Evolutionary conservation across 225 moss, liverwort and hornwort genomes (phyloP).

Genomic region (Pseudisothecium myosuroides): DNA sequence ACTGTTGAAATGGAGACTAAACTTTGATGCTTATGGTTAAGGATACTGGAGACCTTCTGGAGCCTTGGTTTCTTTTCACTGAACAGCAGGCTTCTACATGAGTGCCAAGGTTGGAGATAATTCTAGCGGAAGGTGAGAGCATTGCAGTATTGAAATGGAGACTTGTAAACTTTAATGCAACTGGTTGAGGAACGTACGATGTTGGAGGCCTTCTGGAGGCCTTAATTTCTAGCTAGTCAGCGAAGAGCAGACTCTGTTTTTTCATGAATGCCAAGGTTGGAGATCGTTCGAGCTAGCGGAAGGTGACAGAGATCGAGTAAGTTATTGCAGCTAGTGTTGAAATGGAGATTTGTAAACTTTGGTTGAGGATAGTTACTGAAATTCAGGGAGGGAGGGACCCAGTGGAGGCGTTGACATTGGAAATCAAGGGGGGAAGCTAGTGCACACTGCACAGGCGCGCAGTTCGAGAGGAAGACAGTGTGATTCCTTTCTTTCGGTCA

Average conservation of each 20-base stretch:
- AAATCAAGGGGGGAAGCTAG: background rate
- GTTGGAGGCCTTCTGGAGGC: background rate
- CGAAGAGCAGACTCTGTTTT: background rate
- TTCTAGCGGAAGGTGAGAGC: background rate
- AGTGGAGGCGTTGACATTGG: background rate
- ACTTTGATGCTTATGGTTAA: too few relatives aligned
- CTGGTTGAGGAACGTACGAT: background rate
- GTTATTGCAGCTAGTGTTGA: background rate
- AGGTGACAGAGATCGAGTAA: background rate
- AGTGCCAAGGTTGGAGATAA: background rate
- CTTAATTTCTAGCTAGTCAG: background rate
- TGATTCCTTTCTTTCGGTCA: background rate
- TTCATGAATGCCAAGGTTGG: background rate
- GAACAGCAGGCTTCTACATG: background rate
- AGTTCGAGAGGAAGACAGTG: background rate
- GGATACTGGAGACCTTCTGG: background rate
- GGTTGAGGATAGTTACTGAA: background rate
- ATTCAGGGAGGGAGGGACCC: background rate
- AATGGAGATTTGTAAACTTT: background rate
- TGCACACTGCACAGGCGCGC: constrained; percentile 2
- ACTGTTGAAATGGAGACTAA: background rate
- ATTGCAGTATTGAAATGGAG: background rate
- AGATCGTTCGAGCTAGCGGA: background rate
- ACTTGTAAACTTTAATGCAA: background rate
- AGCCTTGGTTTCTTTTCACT: background rate